These are phyloP conservation scores for Boletus rubescentipes DNA, from an alignment of 768 basidiomycete species.

Conservation along the genomic window DNA sequence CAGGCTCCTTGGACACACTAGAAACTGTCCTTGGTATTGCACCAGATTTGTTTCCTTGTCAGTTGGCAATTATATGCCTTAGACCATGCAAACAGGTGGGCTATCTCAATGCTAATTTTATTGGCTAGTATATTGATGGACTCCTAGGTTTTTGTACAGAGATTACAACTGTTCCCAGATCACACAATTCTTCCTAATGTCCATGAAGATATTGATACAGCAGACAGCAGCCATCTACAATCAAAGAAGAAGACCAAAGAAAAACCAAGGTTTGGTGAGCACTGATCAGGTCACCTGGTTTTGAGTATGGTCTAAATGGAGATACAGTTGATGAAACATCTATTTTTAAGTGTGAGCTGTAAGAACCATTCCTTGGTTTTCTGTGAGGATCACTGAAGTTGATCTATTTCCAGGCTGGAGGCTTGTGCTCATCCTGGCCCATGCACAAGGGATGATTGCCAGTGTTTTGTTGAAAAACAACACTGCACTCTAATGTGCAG, in stretches of 20 bases:
- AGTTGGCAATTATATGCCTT: constrained; percentile 47
- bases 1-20: constrained; percentile 23
- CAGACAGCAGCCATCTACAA: background rate
- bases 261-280: constrained; percentile 18
- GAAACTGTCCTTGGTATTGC: constrained; percentile 39
- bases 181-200: constrained; percentile 8
- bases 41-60: constrained; percentile 50
- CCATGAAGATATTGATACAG: background rate
- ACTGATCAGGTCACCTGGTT: background rate
- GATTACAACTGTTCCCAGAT: constrained; percentile 19
- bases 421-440: constrained; percentile 50
- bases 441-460: constrained; percentile 42
- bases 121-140: background rate
- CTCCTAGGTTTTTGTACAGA: constrained; percentile 21
- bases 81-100: constrained; percentile 48
- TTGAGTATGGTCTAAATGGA: background rate
- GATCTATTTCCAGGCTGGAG: constrained; percentile 20
- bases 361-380: background rate
- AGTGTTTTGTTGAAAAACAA: constrained; percentile 37
- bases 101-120: too few relatives aligned
- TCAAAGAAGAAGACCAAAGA: constrained; percentile 4
- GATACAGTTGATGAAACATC: constrained; percentile 10
- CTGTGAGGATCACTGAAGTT: background rate
- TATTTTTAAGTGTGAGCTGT: constrained; percentile 1
- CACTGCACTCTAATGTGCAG: constrained; percentile 51